A percentile compares a stretch with the other conserved stretches of the same genome.
phyloP scores from a whole-genome alignment of 176 grass and related monocot species.

The Carex pumila region DNA sequence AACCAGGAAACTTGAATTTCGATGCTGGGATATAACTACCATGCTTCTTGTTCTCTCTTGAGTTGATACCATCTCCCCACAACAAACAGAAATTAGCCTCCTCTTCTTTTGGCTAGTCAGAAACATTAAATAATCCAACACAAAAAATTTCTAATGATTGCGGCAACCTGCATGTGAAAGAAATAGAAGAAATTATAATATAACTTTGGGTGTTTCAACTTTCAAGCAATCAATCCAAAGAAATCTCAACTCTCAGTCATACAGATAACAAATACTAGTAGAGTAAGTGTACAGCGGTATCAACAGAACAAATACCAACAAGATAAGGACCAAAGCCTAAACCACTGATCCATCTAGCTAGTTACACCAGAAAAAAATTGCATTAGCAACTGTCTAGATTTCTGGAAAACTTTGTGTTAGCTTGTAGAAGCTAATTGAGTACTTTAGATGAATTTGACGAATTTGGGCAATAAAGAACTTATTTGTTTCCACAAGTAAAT shows the following conservation, averaged over 20 bases:
- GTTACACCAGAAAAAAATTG: background rate
- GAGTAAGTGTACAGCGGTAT: background rate
- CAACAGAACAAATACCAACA: background rate
- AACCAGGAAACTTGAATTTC: constrained; percentile 88
- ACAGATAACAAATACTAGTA: background rate
- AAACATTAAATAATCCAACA: constrained; percentile 78
- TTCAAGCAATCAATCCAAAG: background rate
- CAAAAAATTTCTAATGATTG: constrained; percentile 73
- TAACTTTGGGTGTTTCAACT: background rate
- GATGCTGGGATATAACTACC: constrained; percentile 83
- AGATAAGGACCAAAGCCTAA: background rate
- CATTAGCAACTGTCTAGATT: background rate
- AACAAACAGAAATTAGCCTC: constrained; percentile 51
- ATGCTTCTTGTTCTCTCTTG: constrained; percentile 70
- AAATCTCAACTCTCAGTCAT: background rate
- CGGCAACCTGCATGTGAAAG: constrained; percentile 26
- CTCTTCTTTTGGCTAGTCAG: constrained; percentile 68
- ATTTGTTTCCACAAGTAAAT: background rate
- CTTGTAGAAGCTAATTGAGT: background rate
- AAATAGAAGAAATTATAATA: background rate
- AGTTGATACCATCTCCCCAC: constrained; percentile 80
- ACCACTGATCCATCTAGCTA: background rate
- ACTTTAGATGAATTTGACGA: background rate
- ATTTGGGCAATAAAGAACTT: background rate
- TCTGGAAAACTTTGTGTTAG: background rate